A percentile compares a stretch with the other conserved stretches of the same genome.
These are phyloP conservation scores for Prunus persica DNA, from an alignment of 306 rosid species.

Conservation along the genomic window Prunus_persica_NCBIv2 NC_034016.1:17743501-17744000, in stretches of 20 bases:
- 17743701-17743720: background rate
- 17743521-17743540: conserved; percentile 61
- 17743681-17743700: background rate
- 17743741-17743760: conserved; percentile 55
- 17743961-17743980: conserved; percentile 63
- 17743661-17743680: background rate
- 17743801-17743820: conserved; percentile 22
- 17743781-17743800: conserved; percentile 67
- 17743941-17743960: conserved; percentile 57
- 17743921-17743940: conserved; percentile 54
- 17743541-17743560: conserved; percentile 50
- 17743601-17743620: conserved; percentile 64
- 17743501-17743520: conserved; percentile 32
- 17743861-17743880: background rate
- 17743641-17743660: background rate
- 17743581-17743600: conserved; percentile 70
- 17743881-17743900: background rate
- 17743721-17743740: conserved; percentile 52
- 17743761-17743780: conserved; percentile 63
- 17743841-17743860: background rate
- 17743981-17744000: conserved; percentile 52
- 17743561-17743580: conserved; percentile 71
- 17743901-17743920: conserved; percentile 62
- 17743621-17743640: conserved; percentile 9
- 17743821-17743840: background rate